These are phyloP conservation scores for Sindora glabra DNA, from an alignment of 306 rosid genomes.

Conservation along the genomic window DNA sequence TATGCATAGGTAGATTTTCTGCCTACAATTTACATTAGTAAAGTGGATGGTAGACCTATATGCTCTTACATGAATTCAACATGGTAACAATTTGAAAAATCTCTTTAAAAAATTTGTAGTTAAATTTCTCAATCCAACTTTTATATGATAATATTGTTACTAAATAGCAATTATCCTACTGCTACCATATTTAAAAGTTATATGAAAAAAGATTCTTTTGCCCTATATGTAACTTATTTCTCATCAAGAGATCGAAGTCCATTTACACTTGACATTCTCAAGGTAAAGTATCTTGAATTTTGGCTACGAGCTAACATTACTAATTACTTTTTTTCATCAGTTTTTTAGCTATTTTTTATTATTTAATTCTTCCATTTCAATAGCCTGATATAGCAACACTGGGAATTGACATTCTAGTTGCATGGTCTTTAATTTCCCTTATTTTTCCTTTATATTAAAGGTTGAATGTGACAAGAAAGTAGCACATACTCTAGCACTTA, in stretches of 20 bases:
- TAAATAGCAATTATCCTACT: constrained; percentile 16
- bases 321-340: too few species aligned
- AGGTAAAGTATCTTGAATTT: constrained; percentile 17
- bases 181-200: constrained; percentile 20
- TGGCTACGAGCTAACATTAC: too few species aligned
- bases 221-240: constrained; percentile 24
- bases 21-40: constrained; percentile 10
- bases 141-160: too few species aligned
- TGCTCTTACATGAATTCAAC: constrained; percentile 5
- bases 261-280: constrained; percentile 25
- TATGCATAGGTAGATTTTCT: not conserved
- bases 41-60: not conserved
- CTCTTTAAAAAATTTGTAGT: not conserved
- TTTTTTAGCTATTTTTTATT: too few species aligned
- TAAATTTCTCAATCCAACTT: not conserved
- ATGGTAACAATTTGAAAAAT: not conserved
- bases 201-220: not conserved
- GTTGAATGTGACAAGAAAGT: too few species aligned
- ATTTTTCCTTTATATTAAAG: too few species aligned
- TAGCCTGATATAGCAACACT: too few species aligned
- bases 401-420: too few species aligned
- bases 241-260: constrained; percentile 48
- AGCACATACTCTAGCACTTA: too few species aligned
- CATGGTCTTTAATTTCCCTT: too few species aligned
- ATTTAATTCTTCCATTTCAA: too few species aligned